These are phyloP conservation scores for Lizonia empirigonia DNA, from an alignment of 2,329 filamentous ascomycete species.

Conservation along the genomic window DNA sequence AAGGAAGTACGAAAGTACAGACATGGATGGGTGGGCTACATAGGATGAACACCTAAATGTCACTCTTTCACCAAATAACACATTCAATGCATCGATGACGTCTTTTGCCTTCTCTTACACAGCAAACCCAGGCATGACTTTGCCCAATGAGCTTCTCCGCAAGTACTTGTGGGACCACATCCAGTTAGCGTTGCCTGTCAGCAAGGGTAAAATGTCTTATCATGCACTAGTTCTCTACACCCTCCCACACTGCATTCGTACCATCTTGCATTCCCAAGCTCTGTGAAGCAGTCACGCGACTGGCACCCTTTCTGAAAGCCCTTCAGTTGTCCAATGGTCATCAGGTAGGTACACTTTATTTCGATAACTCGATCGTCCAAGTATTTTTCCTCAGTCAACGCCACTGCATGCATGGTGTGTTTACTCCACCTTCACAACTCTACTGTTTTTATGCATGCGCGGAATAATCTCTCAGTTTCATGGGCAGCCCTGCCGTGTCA, in stretches of 20 bases:
- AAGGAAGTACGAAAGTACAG: constrained; percentile 7
- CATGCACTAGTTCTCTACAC: constrained; percentile 18
- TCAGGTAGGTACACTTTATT: constrained; percentile 5
- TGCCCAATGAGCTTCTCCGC: constrained; percentile 26
- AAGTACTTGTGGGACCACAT: constrained; percentile 25
- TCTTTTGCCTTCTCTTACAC: background rate
- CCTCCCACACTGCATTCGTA: constrained; percentile 16
- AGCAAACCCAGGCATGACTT: background rate
- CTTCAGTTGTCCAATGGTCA: background rate
- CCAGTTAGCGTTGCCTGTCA: constrained; percentile 22
- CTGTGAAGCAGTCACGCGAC: background rate
- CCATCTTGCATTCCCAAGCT: constrained; percentile 10
- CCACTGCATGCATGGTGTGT: constrained; percentile 9
- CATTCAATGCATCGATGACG: background rate
- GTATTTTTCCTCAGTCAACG: background rate
- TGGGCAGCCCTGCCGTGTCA: background rate
- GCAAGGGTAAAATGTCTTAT: constrained; percentile 28
- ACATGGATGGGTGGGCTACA: constrained; percentile 16
- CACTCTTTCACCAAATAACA: constrained; percentile 35
- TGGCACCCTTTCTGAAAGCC: background rate
- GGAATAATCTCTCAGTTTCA: background rate
- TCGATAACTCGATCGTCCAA: background rate
- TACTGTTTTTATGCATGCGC: background rate
- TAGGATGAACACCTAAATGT: constrained; percentile 48
- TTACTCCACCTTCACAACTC: background rate